A percentile compares a stretch with the other conserved stretches of the same genome.
phyloP scores from a whole-genome alignment of 179 eudicot species.

The Beta corolliflora region DNA sequence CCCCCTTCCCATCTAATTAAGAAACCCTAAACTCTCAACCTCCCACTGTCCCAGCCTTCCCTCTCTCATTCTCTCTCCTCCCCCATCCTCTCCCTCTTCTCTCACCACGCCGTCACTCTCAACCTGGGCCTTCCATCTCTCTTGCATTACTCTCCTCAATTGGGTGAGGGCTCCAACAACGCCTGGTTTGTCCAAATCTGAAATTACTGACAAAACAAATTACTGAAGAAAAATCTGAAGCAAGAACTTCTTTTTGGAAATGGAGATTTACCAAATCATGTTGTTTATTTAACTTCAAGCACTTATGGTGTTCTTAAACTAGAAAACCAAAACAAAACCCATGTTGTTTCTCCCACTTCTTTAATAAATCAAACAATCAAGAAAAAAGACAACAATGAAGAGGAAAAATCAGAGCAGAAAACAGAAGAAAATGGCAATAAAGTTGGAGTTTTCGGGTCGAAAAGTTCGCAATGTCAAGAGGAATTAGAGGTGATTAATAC shows the following conservation, averaged over 20 bases:
- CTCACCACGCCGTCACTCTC: too few species aligned
- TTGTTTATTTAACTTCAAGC: slow-evolving; percentile 82
- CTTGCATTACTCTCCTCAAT: too few species aligned
- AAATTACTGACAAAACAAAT: too few species aligned
- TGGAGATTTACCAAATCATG: slow-evolving; percentile 48
- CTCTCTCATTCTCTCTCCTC: too few species aligned
- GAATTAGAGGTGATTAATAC: slow-evolving; percentile 68
- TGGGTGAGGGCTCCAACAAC: too few species aligned
- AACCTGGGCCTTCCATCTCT: too few species aligned
- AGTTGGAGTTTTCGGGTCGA: slow-evolving; percentile 22
- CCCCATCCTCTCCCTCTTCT: too few species aligned
- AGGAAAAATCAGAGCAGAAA: neutral
- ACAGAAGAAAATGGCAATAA: neutral
- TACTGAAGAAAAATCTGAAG: slow-evolving; percentile 43
- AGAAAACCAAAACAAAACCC: slow-evolving; percentile 26
- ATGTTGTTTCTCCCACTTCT: neutral
- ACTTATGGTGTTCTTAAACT: slow-evolving; percentile 79
- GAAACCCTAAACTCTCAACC: too few species aligned
- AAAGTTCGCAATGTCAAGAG: slow-evolving; percentile 37
- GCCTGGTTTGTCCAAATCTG: too few species aligned
- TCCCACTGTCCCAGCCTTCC: too few species aligned
- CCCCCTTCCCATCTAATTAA: too few species aligned
- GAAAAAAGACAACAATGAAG: neutral
- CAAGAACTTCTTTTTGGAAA: slow-evolving; percentile 31
- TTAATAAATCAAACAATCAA: neutral